Evolutionary conservation across 345 rosid genomes (phyloP).

Genomic region (Eutrema japonicum): DNA sequence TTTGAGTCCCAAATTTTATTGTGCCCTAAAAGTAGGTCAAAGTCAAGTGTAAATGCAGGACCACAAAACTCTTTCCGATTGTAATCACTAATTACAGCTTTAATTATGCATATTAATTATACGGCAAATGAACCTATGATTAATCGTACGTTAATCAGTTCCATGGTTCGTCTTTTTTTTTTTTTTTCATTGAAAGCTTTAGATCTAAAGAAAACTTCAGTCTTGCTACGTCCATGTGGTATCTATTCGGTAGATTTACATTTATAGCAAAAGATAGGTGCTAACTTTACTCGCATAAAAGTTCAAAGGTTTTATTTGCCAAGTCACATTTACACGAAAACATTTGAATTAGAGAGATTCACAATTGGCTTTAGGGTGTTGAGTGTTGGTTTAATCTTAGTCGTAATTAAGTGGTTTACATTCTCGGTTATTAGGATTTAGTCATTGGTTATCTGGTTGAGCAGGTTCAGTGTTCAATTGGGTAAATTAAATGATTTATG

Average conservation of each 20-base stretch:
- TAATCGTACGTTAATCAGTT: constrained; percentile 21
- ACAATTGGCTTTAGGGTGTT: no score
- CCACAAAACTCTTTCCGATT: constrained; percentile 36
- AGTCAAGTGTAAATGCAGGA: constrained; percentile 34
- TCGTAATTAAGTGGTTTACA: no score
- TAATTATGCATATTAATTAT: constrained; percentile 39
- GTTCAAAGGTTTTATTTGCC: no score
- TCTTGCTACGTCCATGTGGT: not conserved
- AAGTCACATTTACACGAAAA: no score
- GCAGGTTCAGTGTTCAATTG: no score
- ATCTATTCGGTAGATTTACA: not conserved
- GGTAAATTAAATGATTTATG: no score
- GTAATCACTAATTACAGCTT: constrained; percentile 39
- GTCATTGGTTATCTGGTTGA: no score
- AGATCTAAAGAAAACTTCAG: constrained; percentile 1
- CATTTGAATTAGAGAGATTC: no score
- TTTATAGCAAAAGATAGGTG: not conserved
- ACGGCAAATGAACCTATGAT: constrained; percentile 15
- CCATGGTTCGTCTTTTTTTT: constrained; percentile 5
- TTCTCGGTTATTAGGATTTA: no score
- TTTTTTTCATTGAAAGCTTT: constrained; percentile 7
- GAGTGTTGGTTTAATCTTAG: no score
- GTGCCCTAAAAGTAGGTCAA: constrained; percentile 37
- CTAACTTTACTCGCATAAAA: no score
- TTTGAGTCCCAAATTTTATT: constrained; percentile 39